A percentile compares a stretch with the other conserved stretches of the same genome.
These are phyloP conservation scores for Beta lomatogona DNA, from an alignment of 179 eudicot species.

Conservation along the genomic window DNA sequence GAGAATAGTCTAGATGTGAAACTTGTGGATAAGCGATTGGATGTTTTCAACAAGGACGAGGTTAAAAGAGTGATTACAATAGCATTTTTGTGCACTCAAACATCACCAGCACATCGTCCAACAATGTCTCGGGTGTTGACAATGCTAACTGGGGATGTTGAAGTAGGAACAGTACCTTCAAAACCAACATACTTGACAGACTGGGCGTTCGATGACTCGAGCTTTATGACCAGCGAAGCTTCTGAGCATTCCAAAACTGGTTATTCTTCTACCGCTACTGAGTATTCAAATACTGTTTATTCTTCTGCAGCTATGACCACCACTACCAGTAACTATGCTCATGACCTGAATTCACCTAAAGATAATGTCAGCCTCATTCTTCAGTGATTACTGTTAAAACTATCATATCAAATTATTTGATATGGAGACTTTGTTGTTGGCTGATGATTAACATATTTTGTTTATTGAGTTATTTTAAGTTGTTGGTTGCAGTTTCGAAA, in stretches of 20 bases:
- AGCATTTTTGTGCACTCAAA: constrained; percentile 74
- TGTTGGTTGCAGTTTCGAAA: too few species aligned
- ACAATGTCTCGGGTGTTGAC: constrained; percentile 83
- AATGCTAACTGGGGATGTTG: constrained; percentile 71
- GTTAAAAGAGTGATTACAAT: constrained; percentile 55
- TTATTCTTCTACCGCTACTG: constrained; percentile 11
- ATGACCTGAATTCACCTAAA: constrained; percentile 4
- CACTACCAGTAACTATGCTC: constrained; percentile 2
- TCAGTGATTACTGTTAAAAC: too few species aligned
- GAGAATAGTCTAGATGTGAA: constrained; percentile 58
- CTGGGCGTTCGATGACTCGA: constrained; percentile 44
- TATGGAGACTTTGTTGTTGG: too few species aligned
- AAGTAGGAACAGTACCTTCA: constrained; percentile 35
- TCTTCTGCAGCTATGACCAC: neutral
- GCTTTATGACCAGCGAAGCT: constrained; percentile 28
- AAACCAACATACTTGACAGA: constrained; percentile 71
- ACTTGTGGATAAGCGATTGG: constrained; percentile 49
- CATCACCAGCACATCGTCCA: constrained; percentile 55
- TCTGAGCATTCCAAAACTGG: constrained; percentile 13
- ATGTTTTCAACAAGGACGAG: constrained; percentile 51
- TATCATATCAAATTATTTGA: too few species aligned
- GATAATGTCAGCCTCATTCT: neutral
- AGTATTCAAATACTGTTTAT: constrained; percentile 12
- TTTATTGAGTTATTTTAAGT: too few species aligned
- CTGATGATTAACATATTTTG: too few species aligned